These are phyloP conservation scores for Echium plantagineum DNA, from an alignment of 257 asterid genomes.

Conservation along the genomic window DNA sequence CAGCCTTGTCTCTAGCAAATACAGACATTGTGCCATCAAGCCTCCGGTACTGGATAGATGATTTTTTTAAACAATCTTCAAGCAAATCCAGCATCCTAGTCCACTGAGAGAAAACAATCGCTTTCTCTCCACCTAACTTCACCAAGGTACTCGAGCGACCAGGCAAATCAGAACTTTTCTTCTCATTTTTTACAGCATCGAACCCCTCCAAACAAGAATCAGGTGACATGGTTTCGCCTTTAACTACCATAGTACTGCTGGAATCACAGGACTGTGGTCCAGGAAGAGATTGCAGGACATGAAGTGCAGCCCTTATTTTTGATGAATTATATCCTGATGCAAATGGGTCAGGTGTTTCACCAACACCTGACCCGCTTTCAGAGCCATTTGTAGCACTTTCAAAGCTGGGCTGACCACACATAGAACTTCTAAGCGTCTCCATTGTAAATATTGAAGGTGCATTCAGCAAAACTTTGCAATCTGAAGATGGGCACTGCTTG, in stretches of 20 bases:
- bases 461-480: slow-evolving; percentile 56
- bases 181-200: slow-evolving; percentile 5
- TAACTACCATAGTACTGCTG: slow-evolving; percentile 19
- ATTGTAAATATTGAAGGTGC: slow-evolving; percentile 49
- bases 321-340: slow-evolving; percentile 47
- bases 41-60: slow-evolving; percentile 70
- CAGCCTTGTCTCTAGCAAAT: slow-evolving; percentile 85
- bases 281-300: slow-evolving; percentile 51
- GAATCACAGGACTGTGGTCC: slow-evolving; percentile 23
- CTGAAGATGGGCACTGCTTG: slow-evolving; percentile 63
- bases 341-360: slow-evolving; percentile 28
- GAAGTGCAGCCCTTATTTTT: slow-evolving; percentile 79
- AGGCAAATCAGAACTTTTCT: slow-evolving; percentile 12
- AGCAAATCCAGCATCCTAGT: slow-evolving; percentile 96
- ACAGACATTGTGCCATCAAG: slow-evolving; percentile 96
- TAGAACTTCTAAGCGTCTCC: slow-evolving; percentile 42
- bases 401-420: slow-evolving; percentile 32
- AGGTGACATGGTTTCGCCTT: slow-evolving; percentile 17
- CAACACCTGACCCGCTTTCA: slow-evolving; percentile 16
- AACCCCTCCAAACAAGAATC: slow-evolving; percentile 13
- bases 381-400: slow-evolving; percentile 25
- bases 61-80: slow-evolving; percentile 56
- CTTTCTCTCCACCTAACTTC: slow-evolving; percentile 57
- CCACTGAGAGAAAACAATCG: slow-evolving; percentile 98
- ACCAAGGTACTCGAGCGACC: slow-evolving; percentile 15